Evolutionary conservation across 2,329 filamentous ascomycete species (phyloP).

Genomic region (Saccharata proteae): DNA sequence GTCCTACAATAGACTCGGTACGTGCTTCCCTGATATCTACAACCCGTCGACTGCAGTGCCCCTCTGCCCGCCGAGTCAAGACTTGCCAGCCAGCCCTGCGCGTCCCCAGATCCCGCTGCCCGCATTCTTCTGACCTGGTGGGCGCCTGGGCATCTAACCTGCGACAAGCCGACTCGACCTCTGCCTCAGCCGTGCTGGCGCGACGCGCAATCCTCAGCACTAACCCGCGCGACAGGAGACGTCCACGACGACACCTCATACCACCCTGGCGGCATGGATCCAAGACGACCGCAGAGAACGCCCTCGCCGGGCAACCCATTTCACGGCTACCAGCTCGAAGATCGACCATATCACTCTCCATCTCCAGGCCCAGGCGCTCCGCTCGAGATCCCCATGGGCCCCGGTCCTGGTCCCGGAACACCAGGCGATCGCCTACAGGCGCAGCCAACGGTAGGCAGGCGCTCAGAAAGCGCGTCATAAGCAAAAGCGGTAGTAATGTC

Average conservation of each 20-base stretch:
- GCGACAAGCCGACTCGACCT: constrained; percentile 6
- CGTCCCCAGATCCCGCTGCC: too few relatives aligned
- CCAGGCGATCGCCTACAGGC: constrained; percentile 67
- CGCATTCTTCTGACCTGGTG: constrained; percentile 4
- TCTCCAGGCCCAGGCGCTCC: constrained; percentile 36
- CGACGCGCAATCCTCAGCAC: constrained; percentile 3
- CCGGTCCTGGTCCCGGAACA: constrained; percentile 39
- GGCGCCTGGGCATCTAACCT: not conserved
- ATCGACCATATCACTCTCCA: constrained; percentile 49
- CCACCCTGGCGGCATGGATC: constrained; percentile 33
- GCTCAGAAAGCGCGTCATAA: constrained; percentile 6
- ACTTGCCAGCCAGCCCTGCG: too few relatives aligned
- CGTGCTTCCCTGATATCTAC: constrained; percentile 17
- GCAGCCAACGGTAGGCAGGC: constrained; percentile 64
- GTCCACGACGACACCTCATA: constrained; percentile 11
- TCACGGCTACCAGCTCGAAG: constrained; percentile 70
- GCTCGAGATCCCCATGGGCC: constrained; percentile 58
- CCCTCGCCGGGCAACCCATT: constrained; percentile 68
- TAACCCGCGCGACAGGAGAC: not conserved
- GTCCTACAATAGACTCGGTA: constrained; percentile 41
- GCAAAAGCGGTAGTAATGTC: constrained; percentile 6
- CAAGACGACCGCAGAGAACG: constrained; percentile 45
- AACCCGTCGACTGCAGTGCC: not conserved
- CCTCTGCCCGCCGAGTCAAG: constrained; percentile 1
- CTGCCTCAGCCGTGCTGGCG: constrained; percentile 3